A percentile compares a stretch with the other conserved stretches of the same genome.
Conservation (phyloP, 1,139 yeast genomes). For the Geotrichum carabidarum region DNA sequence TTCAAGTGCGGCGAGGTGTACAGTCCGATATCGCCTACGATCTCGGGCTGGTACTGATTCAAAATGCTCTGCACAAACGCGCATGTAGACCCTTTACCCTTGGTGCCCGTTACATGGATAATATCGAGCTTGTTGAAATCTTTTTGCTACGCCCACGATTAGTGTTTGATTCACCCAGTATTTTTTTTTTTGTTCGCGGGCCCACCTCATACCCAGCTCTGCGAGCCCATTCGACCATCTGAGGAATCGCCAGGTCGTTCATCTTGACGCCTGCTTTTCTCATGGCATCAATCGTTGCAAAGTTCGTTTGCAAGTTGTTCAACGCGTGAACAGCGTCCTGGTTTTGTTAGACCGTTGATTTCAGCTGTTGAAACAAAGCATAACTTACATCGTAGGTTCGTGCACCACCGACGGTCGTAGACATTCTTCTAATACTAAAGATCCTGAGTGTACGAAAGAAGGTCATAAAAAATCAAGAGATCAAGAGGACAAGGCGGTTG, state of each 20-base stretch:
- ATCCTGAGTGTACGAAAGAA: neutral
- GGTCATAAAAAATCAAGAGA: constrained; percentile 9
- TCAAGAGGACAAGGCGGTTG: neutral
- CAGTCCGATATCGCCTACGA: constrained; percentile 60
- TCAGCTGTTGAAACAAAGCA: too few relatives aligned
- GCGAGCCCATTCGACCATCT: constrained; percentile 86
- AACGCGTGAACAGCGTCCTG: constrained; percentile 67
- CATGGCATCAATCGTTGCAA: constrained; percentile 79
- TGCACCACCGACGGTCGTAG: constrained; percentile 11
- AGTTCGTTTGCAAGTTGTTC: constrained; percentile 85
- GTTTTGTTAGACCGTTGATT: neutral
- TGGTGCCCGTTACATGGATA: constrained; percentile 93
- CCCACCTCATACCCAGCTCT: constrained; percentile 64
- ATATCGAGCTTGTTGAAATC: constrained; percentile 73
- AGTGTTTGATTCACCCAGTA: neutral
- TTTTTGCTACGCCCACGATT: constrained; percentile 26
- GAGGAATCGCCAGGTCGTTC: constrained; percentile 69
- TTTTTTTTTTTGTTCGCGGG: neutral
- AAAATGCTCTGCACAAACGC: constrained; percentile 86
- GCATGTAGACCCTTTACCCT: constrained; percentile 97
- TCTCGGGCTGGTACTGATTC: constrained; percentile 48
- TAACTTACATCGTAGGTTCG: constrained; percentile 11
- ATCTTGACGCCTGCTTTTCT: constrained; percentile 65
- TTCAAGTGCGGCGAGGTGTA: constrained; percentile 95
- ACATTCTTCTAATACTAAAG: constrained; percentile 14